A percentile compares a stretch with the other conserved stretches of the same genome.
phyloP scores from a whole-genome alignment of 805 yeast genomes.

The Yarrowia yakushimensis region DNA sequence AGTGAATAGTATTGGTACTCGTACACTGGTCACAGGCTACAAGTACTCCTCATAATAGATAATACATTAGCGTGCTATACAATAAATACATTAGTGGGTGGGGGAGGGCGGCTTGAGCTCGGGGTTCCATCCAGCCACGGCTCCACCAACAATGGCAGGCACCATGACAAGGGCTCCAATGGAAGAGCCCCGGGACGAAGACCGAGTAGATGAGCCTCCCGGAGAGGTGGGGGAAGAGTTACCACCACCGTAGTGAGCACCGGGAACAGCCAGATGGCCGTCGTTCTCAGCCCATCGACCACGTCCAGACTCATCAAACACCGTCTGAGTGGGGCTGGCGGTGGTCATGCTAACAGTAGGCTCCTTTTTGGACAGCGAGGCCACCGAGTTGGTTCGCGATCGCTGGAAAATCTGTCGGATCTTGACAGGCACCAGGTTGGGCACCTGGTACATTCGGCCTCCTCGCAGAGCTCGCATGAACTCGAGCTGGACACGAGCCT shows the following conservation, averaged over 20 bases:
- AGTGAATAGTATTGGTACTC: no score
- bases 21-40: not conserved
- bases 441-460: conserved; percentile 38
- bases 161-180: conserved; percentile 49
- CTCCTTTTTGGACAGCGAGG: conserved; percentile 28
- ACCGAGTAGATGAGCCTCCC: conserved; percentile 29
- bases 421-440: conserved; percentile 27
- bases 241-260: conserved; percentile 9
- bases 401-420: conserved; percentile 28
- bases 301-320: conserved; percentile 7
- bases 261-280: conserved; percentile 31
- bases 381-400: conserved; percentile 27
- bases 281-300: conserved; percentile 14
- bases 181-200: conserved; percentile 30
- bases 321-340: conserved; percentile 16
- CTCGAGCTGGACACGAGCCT: conserved; percentile 40
- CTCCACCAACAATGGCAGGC: conserved; percentile 56
- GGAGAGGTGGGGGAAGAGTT: conserved; percentile 7
- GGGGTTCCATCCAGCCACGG: conserved; percentile 50
- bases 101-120: conserved; percentile 8
- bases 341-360: conserved; percentile 19
- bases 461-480: conserved; percentile 40
- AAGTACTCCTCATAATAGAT: no score
- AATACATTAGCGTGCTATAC: conserved; percentile 19
- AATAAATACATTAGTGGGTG: conserved; percentile 9